Evolutionary conservation across 1,284 basidiomycete species (phyloP).

Genomic region (Cutaneotrichosporon cavernicola): DNA sequence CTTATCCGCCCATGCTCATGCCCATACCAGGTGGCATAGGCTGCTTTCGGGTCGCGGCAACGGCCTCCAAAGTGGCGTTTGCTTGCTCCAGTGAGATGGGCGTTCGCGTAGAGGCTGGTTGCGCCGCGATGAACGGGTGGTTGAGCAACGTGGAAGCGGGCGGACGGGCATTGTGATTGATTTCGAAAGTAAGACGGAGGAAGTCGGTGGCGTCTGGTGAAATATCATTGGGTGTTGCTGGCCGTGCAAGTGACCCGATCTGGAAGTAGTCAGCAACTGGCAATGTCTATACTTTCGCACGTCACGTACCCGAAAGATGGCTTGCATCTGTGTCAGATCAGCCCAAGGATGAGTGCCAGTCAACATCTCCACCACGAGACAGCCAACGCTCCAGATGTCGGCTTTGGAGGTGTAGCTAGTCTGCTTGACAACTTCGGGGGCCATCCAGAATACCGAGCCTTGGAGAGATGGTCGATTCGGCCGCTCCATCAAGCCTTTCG

Average conservation of each 20-base stretch:
- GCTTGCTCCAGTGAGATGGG: constrained; percentile 23
- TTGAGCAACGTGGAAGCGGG: constrained; percentile 71
- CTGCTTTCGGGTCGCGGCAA: constrained; percentile 18
- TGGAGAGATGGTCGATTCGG: constrained; percentile 87
- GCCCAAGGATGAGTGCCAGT: constrained; percentile 98
- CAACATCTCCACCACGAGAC: constrained; percentile 96
- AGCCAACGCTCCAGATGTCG: constrained; percentile 98
- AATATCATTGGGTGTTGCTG: constrained; percentile 82
- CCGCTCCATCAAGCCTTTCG: constrained; percentile 70
- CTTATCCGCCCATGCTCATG: constrained; percentile 2
- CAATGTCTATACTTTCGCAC: neutral
- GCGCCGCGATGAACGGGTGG: constrained; percentile 65
- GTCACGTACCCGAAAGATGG: constrained; percentile 79
- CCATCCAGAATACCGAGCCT: constrained; percentile 99
- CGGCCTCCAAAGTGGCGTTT: constrained; percentile 20
- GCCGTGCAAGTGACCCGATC: constrained; percentile 84
- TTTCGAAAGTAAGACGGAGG: constrained; percentile 77
- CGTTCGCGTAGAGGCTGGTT: constrained; percentile 8
- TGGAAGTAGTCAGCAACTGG: constrained; percentile 45
- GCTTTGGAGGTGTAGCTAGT: constrained; percentile 87
- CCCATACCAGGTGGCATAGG: constrained; percentile 9
- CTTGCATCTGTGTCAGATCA: constrained; percentile 97
- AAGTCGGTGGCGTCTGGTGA: constrained; percentile 80
- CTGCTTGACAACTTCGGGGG: constrained; percentile 96
- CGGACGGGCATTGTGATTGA: constrained; percentile 78